Evolutionary conservation across 768 basidiomycete species (phyloP), one percentile per base, ranked within the genome.

Genomic region (Leccinellum luteum): DNA sequence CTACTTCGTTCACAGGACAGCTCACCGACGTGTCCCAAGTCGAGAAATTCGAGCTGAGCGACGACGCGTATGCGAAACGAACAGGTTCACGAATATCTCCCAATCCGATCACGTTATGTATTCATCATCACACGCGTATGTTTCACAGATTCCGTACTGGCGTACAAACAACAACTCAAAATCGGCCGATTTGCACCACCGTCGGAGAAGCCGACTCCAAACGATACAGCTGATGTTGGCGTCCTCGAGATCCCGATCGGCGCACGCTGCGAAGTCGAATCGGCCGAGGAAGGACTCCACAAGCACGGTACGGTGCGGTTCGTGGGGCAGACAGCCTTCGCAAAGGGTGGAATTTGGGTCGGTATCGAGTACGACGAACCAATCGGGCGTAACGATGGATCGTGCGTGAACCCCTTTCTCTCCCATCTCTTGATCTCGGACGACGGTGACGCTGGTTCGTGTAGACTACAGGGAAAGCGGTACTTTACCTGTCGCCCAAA

Each of bases 331-430:
- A 92, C 94, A 0, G 78, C 80, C 55, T 97, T 98, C 67, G 82
- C 79, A 57, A 82, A 77, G 14, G 68, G 73, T 4, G 84, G 87
- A 0, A 72, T 84, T 1, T 98, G 95, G 95, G 82, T 98, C 1
- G 96, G 96, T 0, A 79, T 98, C 19, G 92, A 96, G 70, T 92
- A 94, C 67, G 96, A 98, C 68, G 96, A 98, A 65, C 95, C 96
- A 3, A 79, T 92, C 23, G 96, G 96, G 12, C 98, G 95, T 76
- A 94, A 95, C 60, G 90, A 98, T 70, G 96, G 96, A 64, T 87
- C 86, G 94, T 96, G 69, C 75, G 94, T 41, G 2, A 12, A 41
- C 0, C n/a, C 1, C 85, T 9, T 15, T n/a, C 25, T 6, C 38
- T 35, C 43, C 43, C 55, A 52, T 19, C 28, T 47, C 8, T 21